Conservation (phyloP, 1,284 basidiomycete species). For the Ceratobasidium sp. region DNA sequence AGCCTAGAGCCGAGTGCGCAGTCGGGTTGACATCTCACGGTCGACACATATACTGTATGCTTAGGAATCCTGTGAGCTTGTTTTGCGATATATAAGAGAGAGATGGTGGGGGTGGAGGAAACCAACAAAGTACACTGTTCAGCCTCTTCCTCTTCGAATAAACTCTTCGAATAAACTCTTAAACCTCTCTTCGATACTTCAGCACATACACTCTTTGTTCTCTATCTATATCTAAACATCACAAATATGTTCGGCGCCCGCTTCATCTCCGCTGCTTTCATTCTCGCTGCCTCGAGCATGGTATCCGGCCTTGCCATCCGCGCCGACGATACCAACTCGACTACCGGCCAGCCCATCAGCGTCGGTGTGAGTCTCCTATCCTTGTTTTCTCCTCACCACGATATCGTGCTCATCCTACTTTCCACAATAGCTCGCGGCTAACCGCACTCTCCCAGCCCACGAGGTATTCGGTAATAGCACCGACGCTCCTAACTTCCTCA, state of each 20-base stretch:
- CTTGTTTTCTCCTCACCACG: too few relatives aligned
- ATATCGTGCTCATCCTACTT: neutral
- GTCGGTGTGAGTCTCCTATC: constrained; percentile 19
- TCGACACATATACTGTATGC: neutral
- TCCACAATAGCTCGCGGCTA: constrained; percentile 11
- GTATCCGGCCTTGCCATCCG: neutral
- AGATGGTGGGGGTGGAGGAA: too few relatives aligned
- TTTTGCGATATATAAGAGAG: neutral
- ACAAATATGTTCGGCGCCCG: constrained; percentile 8
- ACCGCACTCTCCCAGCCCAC: constrained; percentile 10
- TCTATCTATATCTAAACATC: neutral
- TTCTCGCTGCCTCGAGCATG: neutral
- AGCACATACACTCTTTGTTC: too few relatives aligned
- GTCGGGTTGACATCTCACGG: too few relatives aligned
- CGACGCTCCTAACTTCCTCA: constrained; percentile 27
- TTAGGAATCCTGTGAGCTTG: neutral
- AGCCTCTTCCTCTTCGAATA: too few relatives aligned
- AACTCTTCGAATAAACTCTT: neutral
- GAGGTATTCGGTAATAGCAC: constrained; percentile 34
- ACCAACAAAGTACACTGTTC: neutral
- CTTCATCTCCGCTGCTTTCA: neutral
- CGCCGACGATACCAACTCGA: constrained; percentile 20
- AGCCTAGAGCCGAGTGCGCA: too few relatives aligned
- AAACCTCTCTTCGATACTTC: too few relatives aligned
- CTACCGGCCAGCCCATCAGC: constrained; percentile 40